Evolutionary conservation across 768 basidiomycete genomes (phyloP).

Genomic region (Naganishia onofrii): DNA sequence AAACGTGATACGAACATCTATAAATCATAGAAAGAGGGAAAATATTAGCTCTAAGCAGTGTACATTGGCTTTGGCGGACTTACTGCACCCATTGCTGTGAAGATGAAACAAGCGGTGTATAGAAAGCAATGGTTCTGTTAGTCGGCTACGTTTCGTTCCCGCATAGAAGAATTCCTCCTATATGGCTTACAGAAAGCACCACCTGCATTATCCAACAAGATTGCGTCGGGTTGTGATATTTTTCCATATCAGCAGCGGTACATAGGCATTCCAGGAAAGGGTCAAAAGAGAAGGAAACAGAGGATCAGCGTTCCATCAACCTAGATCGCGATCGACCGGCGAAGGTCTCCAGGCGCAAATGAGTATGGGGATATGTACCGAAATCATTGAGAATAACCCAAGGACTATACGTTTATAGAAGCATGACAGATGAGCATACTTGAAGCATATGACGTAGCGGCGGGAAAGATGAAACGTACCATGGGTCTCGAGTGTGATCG

Average conservation of each 20-base stretch:
- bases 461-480: constrained; percentile 56
- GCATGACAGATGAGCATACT: neutral
- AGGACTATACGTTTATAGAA: constrained; percentile 60
- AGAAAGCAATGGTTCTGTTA: neutral
- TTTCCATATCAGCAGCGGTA: neutral
- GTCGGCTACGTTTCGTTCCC: neutral
- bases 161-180: neutral
- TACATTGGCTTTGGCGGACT: neutral
- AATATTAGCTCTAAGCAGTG: neutral
- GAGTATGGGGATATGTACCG: constrained; percentile 5
- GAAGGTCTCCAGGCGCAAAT: constrained; percentile 84
- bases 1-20: constrained; percentile 12
- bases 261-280: neutral
- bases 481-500: constrained; percentile 91
- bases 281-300: neutral
- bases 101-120: neutral
- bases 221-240: neutral
- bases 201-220: constrained; percentile 11
- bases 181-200: constrained; percentile 28
- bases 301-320: neutral
- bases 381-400: constrained; percentile 95
- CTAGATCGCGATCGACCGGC: neutral
- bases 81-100: constrained; percentile 29
- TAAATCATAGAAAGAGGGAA: no score
- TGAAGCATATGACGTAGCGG: constrained; percentile 12